These are phyloP conservation scores for Fusarium sublunatum DNA, from an alignment of 2,329 filamentous ascomycete genomes.

Conservation along the genomic window DNA sequence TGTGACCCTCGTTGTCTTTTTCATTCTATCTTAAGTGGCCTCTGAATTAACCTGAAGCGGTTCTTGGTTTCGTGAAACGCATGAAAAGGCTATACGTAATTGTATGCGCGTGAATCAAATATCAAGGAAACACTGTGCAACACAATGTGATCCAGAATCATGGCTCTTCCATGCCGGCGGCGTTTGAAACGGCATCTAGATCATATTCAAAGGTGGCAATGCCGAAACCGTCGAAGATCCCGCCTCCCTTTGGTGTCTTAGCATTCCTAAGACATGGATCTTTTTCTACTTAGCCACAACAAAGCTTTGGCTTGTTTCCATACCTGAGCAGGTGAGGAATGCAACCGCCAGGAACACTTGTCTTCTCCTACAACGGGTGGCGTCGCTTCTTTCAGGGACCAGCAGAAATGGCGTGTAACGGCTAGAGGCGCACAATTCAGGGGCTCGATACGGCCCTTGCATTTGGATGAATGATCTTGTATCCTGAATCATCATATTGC, in stretches of 20 bases:
- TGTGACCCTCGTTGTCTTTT: no score
- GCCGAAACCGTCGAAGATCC: conserved; percentile 10
- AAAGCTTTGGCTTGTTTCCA: conserved; percentile 11
- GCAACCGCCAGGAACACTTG: background rate
- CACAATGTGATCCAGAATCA: background rate
- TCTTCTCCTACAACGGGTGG: conserved; percentile 12
- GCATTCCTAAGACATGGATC: conserved; percentile 19
- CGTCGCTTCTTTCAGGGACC: background rate
- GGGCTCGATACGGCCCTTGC: background rate
- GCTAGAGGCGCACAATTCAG: background rate
- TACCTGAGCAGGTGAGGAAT: conserved; percentile 18
- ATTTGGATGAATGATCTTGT: background rate
- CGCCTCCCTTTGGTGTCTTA: background rate
- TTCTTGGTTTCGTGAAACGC: no score
- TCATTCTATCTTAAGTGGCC: no score
- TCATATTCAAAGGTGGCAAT: background rate
- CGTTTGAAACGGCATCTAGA: conserved; percentile 2
- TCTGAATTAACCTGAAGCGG: no score
- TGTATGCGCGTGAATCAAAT: no score
- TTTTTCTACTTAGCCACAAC: conserved; percentile 6
- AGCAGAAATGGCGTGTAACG: conserved; percentile 8
- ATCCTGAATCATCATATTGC: no score
- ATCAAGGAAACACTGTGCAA: no score
- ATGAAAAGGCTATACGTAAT: no score
- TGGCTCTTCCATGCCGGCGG: background rate